Base-by-base conservation (phyloP, 352 stramenopile genomes). In the Paralagenidium karlingii region DNA sequence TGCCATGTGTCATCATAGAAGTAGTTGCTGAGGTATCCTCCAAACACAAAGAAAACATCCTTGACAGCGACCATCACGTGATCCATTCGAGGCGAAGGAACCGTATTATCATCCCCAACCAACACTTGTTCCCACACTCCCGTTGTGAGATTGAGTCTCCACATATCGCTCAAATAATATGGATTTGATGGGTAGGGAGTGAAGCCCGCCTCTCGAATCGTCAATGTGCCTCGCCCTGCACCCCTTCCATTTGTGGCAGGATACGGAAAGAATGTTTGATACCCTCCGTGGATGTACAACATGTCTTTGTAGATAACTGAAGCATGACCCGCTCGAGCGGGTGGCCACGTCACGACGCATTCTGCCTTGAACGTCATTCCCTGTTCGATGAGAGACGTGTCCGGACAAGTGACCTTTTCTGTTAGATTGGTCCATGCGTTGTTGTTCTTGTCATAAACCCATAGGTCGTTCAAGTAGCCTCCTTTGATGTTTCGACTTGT, bases 1-100 rank as follows among this genome's bases (percentile, higher is more conserved):
- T 96, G 82, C 94, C 94, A 98, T 13, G 85, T 96, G 51, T 98
- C 93, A 31, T 94, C 75, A 51, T 92, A 97, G 55, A 94, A 88
- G 48, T 91, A 79, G 45, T 98, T 98, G 50, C 86, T 76, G 28
- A 84, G 55, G 55, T 94, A 98, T 0, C 93, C 93, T 11, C 92
- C 90, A 40, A 97, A 86, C 2, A 97, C 48, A 8, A 97, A 42
- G n/a, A 98, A 81, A 0, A 95, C 55, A 33, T 92, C 58, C 3
- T 58, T 58, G 1, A 63, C 63, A 7, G 68, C 62, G 3, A 97
- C 53, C 8, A 98, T 53, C 16, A 63, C 75, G 24, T 94, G 75
- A 34, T 96, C 82, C 15, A 83, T 73, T 29, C 92, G 63, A 24
- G 73, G 45, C n/a, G 60, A 47, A 9, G 85, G 87, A 24, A 53